phyloP scores from a whole-genome alignment of 495 filamentous ascomycete genomes.

The Hyphodiscus hymeniophilus region DNA sequence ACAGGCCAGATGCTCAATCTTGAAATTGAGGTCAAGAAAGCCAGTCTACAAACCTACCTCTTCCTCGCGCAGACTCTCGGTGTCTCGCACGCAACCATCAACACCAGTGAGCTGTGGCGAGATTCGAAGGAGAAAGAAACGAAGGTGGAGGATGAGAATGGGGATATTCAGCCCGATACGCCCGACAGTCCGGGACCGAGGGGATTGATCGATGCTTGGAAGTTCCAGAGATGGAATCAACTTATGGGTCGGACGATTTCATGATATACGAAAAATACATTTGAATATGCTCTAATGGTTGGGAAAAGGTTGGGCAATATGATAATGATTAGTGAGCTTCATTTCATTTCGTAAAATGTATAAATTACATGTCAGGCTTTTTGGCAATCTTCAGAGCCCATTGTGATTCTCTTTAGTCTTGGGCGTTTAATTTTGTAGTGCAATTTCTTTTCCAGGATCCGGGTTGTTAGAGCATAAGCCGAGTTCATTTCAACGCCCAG shows the following conservation, averaged over 20 bases:
- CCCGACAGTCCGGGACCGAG: neutral
- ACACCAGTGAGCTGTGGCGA: neutral
- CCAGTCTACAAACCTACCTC: neutral
- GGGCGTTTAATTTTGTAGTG: no score
- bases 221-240: conserved; percentile 3
- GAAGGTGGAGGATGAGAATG: neutral
- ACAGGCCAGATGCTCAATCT: conserved; percentile 9
- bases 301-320: neutral
- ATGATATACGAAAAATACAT: no score
- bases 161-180: no score
- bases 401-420: no score
- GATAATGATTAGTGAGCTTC: neutral
- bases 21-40: neutral
- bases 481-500: no score
- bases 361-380: no score
- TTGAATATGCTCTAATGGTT: no score
- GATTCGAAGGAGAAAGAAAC: neutral
- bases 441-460: no score
- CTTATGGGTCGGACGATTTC: neutral
- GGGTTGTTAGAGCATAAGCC: no score
- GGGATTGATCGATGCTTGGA: conserved; percentile 2
- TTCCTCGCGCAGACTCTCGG: conserved; percentile 18
- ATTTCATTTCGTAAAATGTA: neutral
- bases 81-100: neutral
- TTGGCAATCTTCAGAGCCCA: no score